phyloP scores from a whole-genome alignment of 176 grass and related monocot species.

The Aegilops tauschii region DNA sequence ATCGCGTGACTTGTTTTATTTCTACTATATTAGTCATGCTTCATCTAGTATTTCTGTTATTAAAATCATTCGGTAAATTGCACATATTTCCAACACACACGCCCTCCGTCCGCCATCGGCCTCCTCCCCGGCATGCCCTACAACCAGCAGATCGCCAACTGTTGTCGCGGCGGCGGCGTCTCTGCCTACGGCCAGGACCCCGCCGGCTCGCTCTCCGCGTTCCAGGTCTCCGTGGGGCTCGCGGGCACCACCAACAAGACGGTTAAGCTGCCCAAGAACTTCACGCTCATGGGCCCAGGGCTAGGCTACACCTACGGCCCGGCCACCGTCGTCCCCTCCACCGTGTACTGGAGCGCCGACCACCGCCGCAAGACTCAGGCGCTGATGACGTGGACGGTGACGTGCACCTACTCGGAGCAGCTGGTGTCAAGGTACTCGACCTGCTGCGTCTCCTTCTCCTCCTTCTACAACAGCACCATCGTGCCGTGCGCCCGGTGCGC shows the following conservation, averaged over 20 bases:
- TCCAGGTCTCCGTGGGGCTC: conserved; percentile 79
- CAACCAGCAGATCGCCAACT: too few relatives aligned
- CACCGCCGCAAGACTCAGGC: conserved; percentile 69
- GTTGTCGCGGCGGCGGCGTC: too few relatives aligned
- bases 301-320: conserved; percentile 75
- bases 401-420: conserved; percentile 77
- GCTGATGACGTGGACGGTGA: conserved; percentile 81
- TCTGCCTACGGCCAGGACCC: too few relatives aligned
- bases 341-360: conserved; percentile 53
- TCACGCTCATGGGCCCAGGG: conserved; percentile 62
- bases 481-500: too few relatives aligned
- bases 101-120: too few relatives aligned
- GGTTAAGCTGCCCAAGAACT: conserved; percentile 74
- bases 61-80: too few relatives aligned
- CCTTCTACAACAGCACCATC: background rate
- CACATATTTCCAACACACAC: too few relatives aligned
- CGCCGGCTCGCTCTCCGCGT: background rate
- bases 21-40: too few relatives aligned
- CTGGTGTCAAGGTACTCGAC: conserved; percentile 57
- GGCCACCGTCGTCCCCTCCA: conserved; percentile 56
- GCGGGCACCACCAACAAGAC: conserved; percentile 63
- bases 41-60: too few relatives aligned
- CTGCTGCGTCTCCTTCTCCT: conserved; percentile 84
- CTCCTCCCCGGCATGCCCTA: too few relatives aligned
- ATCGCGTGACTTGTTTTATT: too few relatives aligned